Conservation (phyloP, 495 filamentous ascomycete genomes). For the Podospora bellae-mahoneyi region DNA sequence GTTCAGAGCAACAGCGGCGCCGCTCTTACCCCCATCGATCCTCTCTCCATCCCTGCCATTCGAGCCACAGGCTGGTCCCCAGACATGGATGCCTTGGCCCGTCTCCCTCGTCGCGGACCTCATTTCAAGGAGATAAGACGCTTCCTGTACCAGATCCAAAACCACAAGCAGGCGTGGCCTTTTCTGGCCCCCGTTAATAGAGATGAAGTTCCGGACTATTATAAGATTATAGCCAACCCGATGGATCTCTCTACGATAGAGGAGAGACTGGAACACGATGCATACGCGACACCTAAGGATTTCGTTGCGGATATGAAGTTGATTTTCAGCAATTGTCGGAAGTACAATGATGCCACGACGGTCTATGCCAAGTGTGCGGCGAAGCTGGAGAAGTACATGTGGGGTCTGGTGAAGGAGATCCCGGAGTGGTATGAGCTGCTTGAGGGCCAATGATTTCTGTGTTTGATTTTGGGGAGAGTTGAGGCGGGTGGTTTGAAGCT, state of each 20-base stretch:
- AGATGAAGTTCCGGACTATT: constrained; percentile 93
- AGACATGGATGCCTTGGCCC: constrained; percentile 90
- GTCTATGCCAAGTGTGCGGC: constrained; percentile 91
- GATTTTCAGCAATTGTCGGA: constrained; percentile 87
- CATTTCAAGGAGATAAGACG: constrained; percentile 88
- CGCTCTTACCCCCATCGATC: constrained; percentile 60
- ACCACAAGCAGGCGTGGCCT: constrained; percentile 85
- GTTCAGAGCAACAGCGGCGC: constrained; percentile 28
- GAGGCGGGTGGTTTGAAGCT: background rate
- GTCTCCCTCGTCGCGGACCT: constrained; percentile 87
- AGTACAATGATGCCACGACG: constrained; percentile 90
- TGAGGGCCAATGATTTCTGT: constrained; percentile 20
- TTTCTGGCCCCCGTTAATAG: constrained; percentile 88
- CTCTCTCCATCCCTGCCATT: constrained; percentile 73
- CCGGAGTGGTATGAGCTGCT: constrained; percentile 72
- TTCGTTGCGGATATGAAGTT: constrained; percentile 83
- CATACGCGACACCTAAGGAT: constrained; percentile 80
- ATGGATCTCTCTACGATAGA: constrained; percentile 97
- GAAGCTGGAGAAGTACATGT: constrained; percentile 95
- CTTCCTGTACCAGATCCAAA: constrained; percentile 89
- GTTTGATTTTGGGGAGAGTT: background rate
- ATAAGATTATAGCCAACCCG: constrained; percentile 88
- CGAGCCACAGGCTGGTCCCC: constrained; percentile 87
- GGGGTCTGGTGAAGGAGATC: constrained; percentile 78
- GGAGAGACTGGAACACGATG: constrained; percentile 80